Base-by-base conservation (phyloP, 441 rosid species). In the Flueggea neowawraea region DNA sequence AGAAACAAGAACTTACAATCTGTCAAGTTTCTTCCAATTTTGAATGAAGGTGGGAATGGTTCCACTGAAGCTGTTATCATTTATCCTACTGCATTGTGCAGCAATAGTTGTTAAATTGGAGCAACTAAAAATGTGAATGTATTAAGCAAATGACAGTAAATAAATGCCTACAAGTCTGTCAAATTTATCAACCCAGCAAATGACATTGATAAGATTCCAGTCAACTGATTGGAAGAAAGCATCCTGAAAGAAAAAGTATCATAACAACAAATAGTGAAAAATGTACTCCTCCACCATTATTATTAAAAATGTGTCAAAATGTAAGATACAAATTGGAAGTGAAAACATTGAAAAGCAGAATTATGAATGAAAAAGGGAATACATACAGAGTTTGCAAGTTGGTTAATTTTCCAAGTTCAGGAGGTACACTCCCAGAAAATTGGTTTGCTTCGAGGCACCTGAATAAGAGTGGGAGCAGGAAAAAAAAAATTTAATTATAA, bases 401-500 rank as follows among this genome's bases (percentile, higher is more conserved):
- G 67, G 63, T 72, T 70, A 94, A 70, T 52, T 80, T 79, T 57
- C 91, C 97, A 12, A 94, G 83, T 69, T 87, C 91, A 48, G 77
- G 57, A 44, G 98, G 95, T 41, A 94, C 62, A 17, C 62, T 57
- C 57, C 97, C 97, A 50, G 81, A 82, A 65, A 94, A 82, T 45
- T 65, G 80, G 80, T 94, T 94, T 55, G 90, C 72, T 73, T 90
- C 96, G 31, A 94, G 83, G 79, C 54, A 56, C 70, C 98, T 94
- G 75, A 13, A 54, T 9, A 7, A 43, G 32, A 32, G 44, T 12
- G 16, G 16, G 55, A 55, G 41, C 32, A 16, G 57, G n/a, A 16
- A 72, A 60, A 58, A 58, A 53, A 52, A 12, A 47, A 41, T 22
- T 2, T 50, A 57, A 55, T 11, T 5, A 62, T 61, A 54, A 14